These are phyloP conservation scores for Suhomyces atakaporum DNA, from an alignment of 1,139 yeast species.

Conservation along the genomic window DNA sequence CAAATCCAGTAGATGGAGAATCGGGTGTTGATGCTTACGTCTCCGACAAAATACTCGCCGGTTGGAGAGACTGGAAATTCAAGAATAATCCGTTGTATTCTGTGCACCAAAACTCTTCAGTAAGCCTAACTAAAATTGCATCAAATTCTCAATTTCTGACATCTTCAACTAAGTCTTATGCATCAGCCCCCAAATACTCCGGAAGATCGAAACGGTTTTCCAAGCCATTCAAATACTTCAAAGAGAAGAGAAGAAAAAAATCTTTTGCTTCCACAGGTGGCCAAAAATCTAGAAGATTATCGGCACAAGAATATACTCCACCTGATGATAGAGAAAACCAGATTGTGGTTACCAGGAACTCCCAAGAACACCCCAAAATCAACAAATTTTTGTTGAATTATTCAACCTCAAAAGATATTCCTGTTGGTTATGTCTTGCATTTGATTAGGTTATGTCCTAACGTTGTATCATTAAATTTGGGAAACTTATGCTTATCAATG, in stretches of 20 bases:
- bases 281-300: slow-evolving; percentile 15
- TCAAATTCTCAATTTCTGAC: slow-evolving; percentile 27
- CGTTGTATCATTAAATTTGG: slow-evolving; percentile 50
- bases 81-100: slow-evolving; percentile 67
- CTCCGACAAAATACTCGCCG: slow-evolving; percentile 47
- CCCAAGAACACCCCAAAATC: slow-evolving; percentile 56
- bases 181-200: slow-evolving; percentile 14
- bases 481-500: slow-evolving; percentile 54
- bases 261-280: slow-evolving; percentile 4
- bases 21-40: slow-evolving; percentile 8
- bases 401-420: slow-evolving; percentile 63
- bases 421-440: slow-evolving; percentile 67
- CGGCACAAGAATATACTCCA: slow-evolving; percentile 12
- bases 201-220: slow-evolving; percentile 22
- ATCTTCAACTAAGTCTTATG: slow-evolving; percentile 22
- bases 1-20: slow-evolving; percentile 9
- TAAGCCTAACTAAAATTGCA: slow-evolving; percentile 26
- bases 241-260: slow-evolving; percentile 22
- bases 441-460: slow-evolving; percentile 61
- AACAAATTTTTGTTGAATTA: slow-evolving; percentile 59
- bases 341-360: slow-evolving; percentile 5
- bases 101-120: slow-evolving; percentile 24
- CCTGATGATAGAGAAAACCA: background rate
- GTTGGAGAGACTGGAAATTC: slow-evolving; percentile 90
- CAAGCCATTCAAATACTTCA: slow-evolving; percentile 30